Percentiles rank a stretch among this genome's conserved stretches.
Conservation (phyloP, 2,329 filamentous ascomycete genomes). For the Pleomassaria siparia region DNA sequence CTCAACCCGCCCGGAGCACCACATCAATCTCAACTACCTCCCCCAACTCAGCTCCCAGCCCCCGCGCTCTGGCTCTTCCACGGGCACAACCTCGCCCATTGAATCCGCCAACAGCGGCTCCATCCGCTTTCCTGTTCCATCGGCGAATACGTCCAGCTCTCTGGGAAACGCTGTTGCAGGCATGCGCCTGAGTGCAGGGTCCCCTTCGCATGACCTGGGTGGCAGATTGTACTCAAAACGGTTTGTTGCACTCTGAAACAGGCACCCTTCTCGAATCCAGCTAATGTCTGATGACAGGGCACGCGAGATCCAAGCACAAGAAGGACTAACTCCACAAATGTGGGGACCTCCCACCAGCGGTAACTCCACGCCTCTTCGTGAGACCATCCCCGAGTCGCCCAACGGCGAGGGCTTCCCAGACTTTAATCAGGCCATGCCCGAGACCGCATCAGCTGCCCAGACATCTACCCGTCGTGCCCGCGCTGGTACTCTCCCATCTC, state of each 20-base stretch:
- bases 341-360: slow-evolving; percentile 97
- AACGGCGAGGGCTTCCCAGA: slow-evolving; percentile 91
- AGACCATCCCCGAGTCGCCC: slow-evolving; percentile 96
- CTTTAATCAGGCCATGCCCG: slow-evolving; percentile 71
- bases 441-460: slow-evolving; percentile 60
- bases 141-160: slow-evolving; percentile 62
- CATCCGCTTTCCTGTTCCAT: slow-evolving; percentile 72
- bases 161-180: slow-evolving; percentile 54
- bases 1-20: slow-evolving; percentile 72
- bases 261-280: slow-evolving; percentile 19
- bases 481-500: slow-evolving; percentile 93
- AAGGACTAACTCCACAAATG: slow-evolving; percentile 72
- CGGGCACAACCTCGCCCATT: slow-evolving; percentile 76
- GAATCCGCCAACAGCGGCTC: slow-evolving; percentile 66
- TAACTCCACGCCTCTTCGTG: slow-evolving; percentile 91
- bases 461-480: slow-evolving; percentile 74
- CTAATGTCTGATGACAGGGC: slow-evolving; percentile 61
- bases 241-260: slow-evolving; percentile 58
- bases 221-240: slow-evolving; percentile 86
- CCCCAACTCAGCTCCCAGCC: slow-evolving; percentile 67
- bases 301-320: slow-evolving; percentile 94
- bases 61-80: slow-evolving; percentile 76
- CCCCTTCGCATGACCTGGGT: slow-evolving; percentile 88
- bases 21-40: slow-evolving; percentile 82
- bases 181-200: slow-evolving; percentile 82